phyloP scores from a whole-genome alignment of 2,329 filamentous ascomycete genomes.

The Fusarium guadeloupense region DNA sequence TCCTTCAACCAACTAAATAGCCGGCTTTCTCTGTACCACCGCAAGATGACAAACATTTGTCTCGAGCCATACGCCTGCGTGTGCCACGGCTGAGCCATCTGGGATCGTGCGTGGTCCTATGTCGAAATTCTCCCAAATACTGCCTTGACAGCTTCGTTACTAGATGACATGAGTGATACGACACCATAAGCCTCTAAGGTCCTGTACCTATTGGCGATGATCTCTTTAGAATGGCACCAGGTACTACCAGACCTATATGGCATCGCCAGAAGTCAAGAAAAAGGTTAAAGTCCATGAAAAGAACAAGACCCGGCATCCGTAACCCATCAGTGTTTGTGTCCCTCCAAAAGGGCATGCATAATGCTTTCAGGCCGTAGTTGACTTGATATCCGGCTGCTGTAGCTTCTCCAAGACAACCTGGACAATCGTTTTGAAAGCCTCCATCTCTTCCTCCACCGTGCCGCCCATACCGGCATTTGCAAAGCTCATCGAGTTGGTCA shows the following conservation, averaged over 20 bases:
- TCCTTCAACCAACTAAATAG: neutral
- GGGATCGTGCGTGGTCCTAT: constrained; percentile 25
- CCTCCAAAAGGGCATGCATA: no score
- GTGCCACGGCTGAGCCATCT: constrained; percentile 29
- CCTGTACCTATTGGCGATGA: neutral
- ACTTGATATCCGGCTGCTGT: constrained; percentile 25
- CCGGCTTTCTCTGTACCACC: constrained; percentile 16
- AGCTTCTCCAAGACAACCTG: constrained; percentile 64
- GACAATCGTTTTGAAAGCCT: constrained; percentile 79
- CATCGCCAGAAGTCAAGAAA: no score
- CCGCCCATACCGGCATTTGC: constrained; percentile 77
- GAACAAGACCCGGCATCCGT: neutral
- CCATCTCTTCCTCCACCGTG: constrained; percentile 92
- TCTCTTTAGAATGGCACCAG: neutral
- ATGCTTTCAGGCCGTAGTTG: constrained; percentile 1
- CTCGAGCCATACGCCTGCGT: constrained; percentile 25
- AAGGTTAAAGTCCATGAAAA: neutral
- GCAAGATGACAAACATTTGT: constrained; percentile 38
- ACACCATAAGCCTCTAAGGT: neutral
- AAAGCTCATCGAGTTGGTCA: constrained; percentile 87
- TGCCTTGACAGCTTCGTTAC: constrained; percentile 30
- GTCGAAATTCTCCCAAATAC: constrained; percentile 29
- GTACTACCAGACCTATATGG: no score
- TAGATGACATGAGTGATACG: constrained; percentile 6
- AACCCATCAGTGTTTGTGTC: neutral